Conservation (phyloP, 495 filamentous ascomycete genomes). For the Daldinia decipiens region DNA sequence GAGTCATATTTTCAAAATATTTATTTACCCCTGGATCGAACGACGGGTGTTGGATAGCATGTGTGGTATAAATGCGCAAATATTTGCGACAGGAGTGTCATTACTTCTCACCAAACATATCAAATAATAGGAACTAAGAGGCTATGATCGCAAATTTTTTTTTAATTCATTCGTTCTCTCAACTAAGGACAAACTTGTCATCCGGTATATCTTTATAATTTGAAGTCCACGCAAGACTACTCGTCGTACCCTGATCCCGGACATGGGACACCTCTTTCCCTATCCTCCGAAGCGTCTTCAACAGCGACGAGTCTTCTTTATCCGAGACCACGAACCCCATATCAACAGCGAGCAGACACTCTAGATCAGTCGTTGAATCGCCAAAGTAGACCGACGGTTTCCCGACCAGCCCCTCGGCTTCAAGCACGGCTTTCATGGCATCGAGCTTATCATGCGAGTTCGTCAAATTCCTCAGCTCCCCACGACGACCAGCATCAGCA, state of each 20-base stretch:
- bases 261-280: constrained; percentile 52
- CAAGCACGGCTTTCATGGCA: constrained; percentile 35
- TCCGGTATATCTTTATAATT: constrained; percentile 36
- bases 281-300: constrained; percentile 50
- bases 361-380: constrained; percentile 52
- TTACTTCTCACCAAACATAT: too few relatives aligned
- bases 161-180: neutral
- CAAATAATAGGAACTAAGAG: too few relatives aligned
- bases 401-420: constrained; percentile 12
- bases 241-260: constrained; percentile 20
- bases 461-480: constrained; percentile 40
- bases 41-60: too few relatives aligned
- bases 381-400: constrained; percentile 47
- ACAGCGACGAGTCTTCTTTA: constrained; percentile 47
- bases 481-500: neutral
- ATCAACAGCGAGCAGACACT: constrained; percentile 52
- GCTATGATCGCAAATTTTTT: too few relatives aligned
- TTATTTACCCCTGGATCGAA: too few relatives aligned
- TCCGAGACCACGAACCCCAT: constrained; percentile 54
- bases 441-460: constrained; percentile 49
- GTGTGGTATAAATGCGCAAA: too few relatives aligned
- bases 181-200: constrained; percentile 16
- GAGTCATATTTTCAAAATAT: too few relatives aligned
- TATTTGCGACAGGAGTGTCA: too few relatives aligned
- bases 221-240: constrained; percentile 34